Percentiles rank a stretch among this genome's conserved stretches.
Conservation (phyloP, 2,329 filamentous ascomycete species). For the Aspergillus persii region DNA sequence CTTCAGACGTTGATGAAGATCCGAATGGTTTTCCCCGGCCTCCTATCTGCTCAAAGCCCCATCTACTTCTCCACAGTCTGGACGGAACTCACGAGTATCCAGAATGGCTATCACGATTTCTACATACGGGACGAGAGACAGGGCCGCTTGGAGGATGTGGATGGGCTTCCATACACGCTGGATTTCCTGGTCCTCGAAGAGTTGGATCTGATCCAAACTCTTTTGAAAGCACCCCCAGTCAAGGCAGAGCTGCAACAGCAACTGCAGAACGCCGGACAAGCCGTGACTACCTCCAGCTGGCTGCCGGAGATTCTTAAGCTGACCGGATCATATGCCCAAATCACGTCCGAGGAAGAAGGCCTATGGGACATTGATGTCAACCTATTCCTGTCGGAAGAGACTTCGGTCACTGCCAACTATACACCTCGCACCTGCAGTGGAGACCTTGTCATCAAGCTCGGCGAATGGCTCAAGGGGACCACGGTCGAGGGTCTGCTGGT, state of each 20-base stretch:
- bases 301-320: constrained; percentile 84
- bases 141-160: constrained; percentile 82
- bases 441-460: constrained; percentile 87
- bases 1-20: constrained; percentile 80
- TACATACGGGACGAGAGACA: constrained; percentile 86
- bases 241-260: constrained; percentile 84
- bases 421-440: constrained; percentile 90
- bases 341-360: constrained; percentile 88
- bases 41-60: constrained; percentile 79
- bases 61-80: constrained; percentile 83
- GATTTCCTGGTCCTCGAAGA: constrained; percentile 94
- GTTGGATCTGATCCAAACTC: constrained; percentile 89
- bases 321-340: constrained; percentile 79
- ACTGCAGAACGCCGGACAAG: constrained; percentile 59
- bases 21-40: constrained; percentile 74
- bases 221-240: constrained; percentile 82
- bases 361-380: constrained; percentile 97
- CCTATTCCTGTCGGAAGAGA: constrained; percentile 91
- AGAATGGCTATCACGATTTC: constrained; percentile 71
- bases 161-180: constrained; percentile 88
- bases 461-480: constrained; percentile 78
- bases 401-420: constrained; percentile 92
- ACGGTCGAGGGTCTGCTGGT: constrained; percentile 76
- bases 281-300: constrained; percentile 69
- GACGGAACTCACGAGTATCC: constrained; percentile 76